Percentiles rank a stretch among this genome's conserved stretches.
Conservation (phyloP, 352 stramenopile genomes). For the Pythium aquatile region DNA sequence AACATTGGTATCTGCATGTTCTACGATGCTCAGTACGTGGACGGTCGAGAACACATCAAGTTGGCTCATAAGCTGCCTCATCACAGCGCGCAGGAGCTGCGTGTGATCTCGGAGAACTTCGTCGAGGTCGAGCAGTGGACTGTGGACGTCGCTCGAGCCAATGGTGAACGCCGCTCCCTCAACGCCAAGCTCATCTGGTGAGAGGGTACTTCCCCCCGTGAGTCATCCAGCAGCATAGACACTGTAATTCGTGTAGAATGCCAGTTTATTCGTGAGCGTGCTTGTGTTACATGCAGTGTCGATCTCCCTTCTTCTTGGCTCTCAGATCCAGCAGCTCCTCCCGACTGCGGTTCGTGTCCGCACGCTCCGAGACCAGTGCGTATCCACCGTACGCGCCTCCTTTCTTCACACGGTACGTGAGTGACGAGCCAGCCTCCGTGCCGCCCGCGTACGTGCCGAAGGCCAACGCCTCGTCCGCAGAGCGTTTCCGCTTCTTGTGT, state of each 20-base stretch:
- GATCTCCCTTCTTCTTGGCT: slow-evolving; percentile 87
- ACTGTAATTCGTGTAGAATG: neutral
- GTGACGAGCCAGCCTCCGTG: slow-evolving; percentile 69
- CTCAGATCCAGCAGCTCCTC: slow-evolving; percentile 87
- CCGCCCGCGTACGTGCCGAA: slow-evolving; percentile 89
- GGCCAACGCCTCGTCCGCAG: slow-evolving; percentile 55
- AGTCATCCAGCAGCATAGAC: neutral
- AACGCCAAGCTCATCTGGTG: slow-evolving; percentile 17
- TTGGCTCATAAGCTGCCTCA: slow-evolving; percentile 3
- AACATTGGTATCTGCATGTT: slow-evolving; percentile 24
- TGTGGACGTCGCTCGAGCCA: neutral
- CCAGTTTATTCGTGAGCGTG: neutral
- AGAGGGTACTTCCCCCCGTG: neutral
- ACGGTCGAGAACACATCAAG: slow-evolving; percentile 12
- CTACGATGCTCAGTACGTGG: neutral
- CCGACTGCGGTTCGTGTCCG: slow-evolving; percentile 60
- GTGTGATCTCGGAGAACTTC: slow-evolving; percentile 12
- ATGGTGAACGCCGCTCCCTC: neutral
- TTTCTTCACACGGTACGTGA: slow-evolving; percentile 85
- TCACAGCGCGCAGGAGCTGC: neutral
- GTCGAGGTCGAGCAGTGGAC: slow-evolving; percentile 18
- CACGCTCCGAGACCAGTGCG: slow-evolving; percentile 80
- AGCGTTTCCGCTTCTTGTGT: slow-evolving; percentile 52
- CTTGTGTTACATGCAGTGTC: slow-evolving; percentile 67
- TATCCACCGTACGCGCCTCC: slow-evolving; percentile 82